Conservation (phyloP, 805 yeast species). For the Candida coquimbonensis region DNA sequence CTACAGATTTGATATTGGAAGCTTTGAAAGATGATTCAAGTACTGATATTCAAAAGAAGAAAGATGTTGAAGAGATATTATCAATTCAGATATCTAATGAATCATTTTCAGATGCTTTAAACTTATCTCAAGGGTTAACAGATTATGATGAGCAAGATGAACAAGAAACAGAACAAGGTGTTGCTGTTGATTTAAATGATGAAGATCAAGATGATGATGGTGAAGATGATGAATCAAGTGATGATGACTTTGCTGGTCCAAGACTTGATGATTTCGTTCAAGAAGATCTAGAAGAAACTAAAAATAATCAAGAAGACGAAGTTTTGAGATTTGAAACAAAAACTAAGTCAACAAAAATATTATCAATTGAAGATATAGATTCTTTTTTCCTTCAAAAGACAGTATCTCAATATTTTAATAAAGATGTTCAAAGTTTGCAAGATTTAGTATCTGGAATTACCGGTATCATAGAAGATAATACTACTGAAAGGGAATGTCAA, state of each 20-base stretch:
- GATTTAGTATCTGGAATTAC: constrained; percentile 35
- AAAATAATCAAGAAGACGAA: constrained; percentile 18
- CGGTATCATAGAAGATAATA: constrained; percentile 30
- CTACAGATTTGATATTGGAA: constrained; percentile 59
- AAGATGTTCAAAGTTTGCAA: constrained; percentile 32
- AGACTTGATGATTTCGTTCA: constrained; percentile 22
- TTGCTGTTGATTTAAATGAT: constrained; percentile 24
- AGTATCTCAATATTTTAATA: constrained; percentile 29
- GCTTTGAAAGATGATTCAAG: constrained; percentile 40
- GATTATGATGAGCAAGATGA: constrained; percentile 34
- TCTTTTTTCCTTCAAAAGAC: constrained; percentile 49
- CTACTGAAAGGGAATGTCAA: constrained; percentile 41
- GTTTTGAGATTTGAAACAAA: constrained; percentile 15
- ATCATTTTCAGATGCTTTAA: constrained; percentile 22
- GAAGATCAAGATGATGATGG: constrained; percentile 22
- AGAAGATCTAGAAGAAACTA: constrained; percentile 16
- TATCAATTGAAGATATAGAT: constrained; percentile 36
- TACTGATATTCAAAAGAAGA: constrained; percentile 39
- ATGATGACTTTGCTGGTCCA: constrained; percentile 29
- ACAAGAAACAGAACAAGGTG: constrained; percentile 34
- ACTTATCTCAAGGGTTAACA: constrained; percentile 38
- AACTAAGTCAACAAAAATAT: constrained; percentile 1
- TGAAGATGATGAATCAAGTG: constrained; percentile 23
- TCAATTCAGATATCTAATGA: constrained; percentile 24
- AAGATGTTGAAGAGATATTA: constrained; percentile 42